These are phyloP conservation scores for Nyssa sinensis DNA, from an alignment of 148 eudicot species.

Conservation along the genomic window DNA sequence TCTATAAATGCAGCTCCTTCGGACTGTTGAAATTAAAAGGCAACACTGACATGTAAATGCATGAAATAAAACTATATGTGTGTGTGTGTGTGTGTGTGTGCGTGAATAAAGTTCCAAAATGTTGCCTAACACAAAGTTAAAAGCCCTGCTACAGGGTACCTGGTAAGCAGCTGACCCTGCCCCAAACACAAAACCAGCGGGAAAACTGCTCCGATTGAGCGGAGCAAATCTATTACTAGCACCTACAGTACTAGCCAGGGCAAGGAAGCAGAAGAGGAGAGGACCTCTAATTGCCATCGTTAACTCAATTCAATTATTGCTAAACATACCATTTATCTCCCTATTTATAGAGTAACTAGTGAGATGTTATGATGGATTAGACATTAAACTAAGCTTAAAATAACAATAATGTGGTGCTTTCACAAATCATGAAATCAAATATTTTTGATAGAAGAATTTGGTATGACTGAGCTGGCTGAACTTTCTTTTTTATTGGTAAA, in stretches of 20 bases:
- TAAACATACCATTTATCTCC: neutral
- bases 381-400: neutral
- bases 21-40: neutral
- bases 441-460: too few species aligned
- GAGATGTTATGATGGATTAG: neutral
- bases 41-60: neutral
- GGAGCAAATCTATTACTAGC: neutral
- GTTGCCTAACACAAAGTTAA: too few species aligned
- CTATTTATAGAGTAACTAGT: neutral
- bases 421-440: neutral
- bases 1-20: conserved; percentile 13
- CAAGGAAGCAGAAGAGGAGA: neutral
- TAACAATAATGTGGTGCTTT: neutral
- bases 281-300: neutral
- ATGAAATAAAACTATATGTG: neutral
- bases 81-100: neutral
- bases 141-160: too few species aligned
- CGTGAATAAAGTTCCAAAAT: too few species aligned
- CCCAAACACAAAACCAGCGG: neutral
- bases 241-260: neutral
- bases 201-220: neutral
- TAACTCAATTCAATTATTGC: neutral
- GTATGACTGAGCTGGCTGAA: neutral
- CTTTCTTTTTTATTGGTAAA: too few species aligned
- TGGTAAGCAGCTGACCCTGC: neutral